Evolutionary conservation across 257 asterid species (phyloP), one percentile per base, ranked within the genome.

Genomic region (Solanum paucissectum): DNA sequence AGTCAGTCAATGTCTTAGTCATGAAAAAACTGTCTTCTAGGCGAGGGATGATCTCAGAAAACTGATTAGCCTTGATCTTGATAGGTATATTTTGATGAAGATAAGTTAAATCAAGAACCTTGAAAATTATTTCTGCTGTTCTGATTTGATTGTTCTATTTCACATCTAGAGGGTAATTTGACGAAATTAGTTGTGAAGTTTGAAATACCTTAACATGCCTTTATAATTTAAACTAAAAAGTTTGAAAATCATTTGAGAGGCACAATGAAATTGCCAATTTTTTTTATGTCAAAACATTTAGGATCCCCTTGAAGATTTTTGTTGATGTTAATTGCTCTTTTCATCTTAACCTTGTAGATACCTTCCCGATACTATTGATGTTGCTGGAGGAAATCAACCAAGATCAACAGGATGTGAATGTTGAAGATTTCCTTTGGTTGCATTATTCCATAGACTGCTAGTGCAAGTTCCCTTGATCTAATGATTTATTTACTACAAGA

Each of bases 371-470:
- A 88, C 96, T 83, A 93, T 94, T 40, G 96, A 94, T 73, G 92
- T 93, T 88, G 91, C 90, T 13, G 90, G 95, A 1, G 94, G 93
- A 83, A 95, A 90, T 90, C 96, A 92, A 83, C 94, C 93, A 89
- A 91, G 94, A 90, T 91, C 95, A 25, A 89, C 96, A 3, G 95
- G 98, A 44, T 94, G 96, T 88, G 94, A 94, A 88, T 94, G 96
- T 55, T 93, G 88, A 88, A 83, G 37, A 27, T 29, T 60, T 44
- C 7, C 37, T 49, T 62, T 29, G 27, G 89, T 71, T 72, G 44
- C 62, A 13, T 37, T 25, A 81, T 83, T 71, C 69, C 84, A 58
- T 64, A 75, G 76, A 73, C 71, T 82, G 71, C 73, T 25, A 79
- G 36, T 37, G 62, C 52, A 49, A 20, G 74, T 52, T 66, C 52